phyloP scores from a whole-genome alignment of 2,329 filamentous ascomycete genomes.

The Sporothrix pallida region DNA sequence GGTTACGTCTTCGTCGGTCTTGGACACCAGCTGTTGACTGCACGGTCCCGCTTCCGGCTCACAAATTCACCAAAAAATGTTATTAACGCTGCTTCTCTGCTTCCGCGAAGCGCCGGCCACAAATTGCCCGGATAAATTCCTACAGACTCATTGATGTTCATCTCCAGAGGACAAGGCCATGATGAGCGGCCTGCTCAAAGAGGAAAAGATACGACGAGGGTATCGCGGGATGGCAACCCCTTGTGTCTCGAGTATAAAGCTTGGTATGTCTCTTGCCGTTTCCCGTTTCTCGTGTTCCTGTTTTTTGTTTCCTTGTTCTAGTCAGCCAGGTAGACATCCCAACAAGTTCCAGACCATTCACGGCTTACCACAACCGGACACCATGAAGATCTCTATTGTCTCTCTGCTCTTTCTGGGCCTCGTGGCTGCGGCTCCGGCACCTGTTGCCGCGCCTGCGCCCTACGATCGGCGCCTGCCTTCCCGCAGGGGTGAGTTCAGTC shows the following conservation, averaged over 20 bases:
- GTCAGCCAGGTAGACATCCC: background rate
- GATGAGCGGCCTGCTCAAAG: background rate
- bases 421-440: conserved; percentile 21
- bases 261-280: conserved; percentile 1
- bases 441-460: conserved; percentile 7
- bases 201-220: background rate
- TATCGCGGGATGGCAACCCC: background rate
- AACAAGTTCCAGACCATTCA: background rate
- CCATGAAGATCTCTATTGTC: conserved; percentile 6
- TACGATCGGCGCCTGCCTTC: conserved; percentile 18
- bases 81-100: too few relatives aligned
- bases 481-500: conserved; percentile 1
- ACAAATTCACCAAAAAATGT: background rate
- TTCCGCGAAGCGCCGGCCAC: background rate
- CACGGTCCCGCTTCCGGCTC: background rate
- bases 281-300: background rate
- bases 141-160: too few relatives aligned
- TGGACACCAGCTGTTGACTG: background rate
- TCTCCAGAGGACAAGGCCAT: too few relatives aligned
- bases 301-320: background rate
- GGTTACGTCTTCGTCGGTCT: background rate
- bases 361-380: background rate
- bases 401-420: conserved; percentile 7
- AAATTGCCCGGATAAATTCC: conserved; percentile 13
- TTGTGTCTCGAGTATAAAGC: conserved; percentile 5